phyloP scores from a whole-genome alignment of 1,139 yeast genomes.

The Spathaspora sp. region DNA sequence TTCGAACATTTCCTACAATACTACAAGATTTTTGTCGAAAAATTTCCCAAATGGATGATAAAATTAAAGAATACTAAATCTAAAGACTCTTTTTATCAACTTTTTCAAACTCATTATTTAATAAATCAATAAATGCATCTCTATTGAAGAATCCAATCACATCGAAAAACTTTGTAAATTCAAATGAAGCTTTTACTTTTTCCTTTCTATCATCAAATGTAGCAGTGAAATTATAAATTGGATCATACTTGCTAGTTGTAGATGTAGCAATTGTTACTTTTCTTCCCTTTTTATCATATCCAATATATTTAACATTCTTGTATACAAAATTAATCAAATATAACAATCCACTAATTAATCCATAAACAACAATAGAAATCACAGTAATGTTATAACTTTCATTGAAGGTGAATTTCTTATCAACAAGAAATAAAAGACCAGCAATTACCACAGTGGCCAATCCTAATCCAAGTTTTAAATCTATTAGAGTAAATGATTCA shows the following conservation, averaged over 20 bases:
- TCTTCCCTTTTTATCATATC: slow-evolving; percentile 38
- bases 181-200: slow-evolving; percentile 23
- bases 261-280: slow-evolving; percentile 38
- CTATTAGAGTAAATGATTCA: slow-evolving; percentile 58
- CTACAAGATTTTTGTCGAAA: slow-evolving; percentile 47
- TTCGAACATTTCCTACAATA: slow-evolving; percentile 52
- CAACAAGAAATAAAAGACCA: slow-evolving; percentile 62
- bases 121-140: slow-evolving; percentile 33
- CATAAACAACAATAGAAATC: slow-evolving; percentile 51
- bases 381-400: slow-evolving; percentile 35
- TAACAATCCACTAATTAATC: slow-evolving; percentile 47
- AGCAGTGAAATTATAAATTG: slow-evolving; percentile 39
- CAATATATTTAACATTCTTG: slow-evolving; percentile 61
- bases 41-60: slow-evolving; percentile 55
- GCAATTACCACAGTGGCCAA: slow-evolving; percentile 65
- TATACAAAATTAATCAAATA: slow-evolving; percentile 44
- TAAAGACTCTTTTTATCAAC: slow-evolving; percentile 18
- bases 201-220: slow-evolving; percentile 23
- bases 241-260: slow-evolving; percentile 41
- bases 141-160: slow-evolving; percentile 46
- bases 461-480: slow-evolving; percentile 69
- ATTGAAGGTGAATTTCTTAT: slow-evolving; percentile 55
- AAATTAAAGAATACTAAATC: slow-evolving; percentile 16
- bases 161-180: slow-evolving; percentile 48
- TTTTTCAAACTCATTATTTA: slow-evolving; percentile 29